phyloP scores from a whole-genome alignment of 495 filamentous ascomycete species.

The Gamarada debralockiae region DNA sequence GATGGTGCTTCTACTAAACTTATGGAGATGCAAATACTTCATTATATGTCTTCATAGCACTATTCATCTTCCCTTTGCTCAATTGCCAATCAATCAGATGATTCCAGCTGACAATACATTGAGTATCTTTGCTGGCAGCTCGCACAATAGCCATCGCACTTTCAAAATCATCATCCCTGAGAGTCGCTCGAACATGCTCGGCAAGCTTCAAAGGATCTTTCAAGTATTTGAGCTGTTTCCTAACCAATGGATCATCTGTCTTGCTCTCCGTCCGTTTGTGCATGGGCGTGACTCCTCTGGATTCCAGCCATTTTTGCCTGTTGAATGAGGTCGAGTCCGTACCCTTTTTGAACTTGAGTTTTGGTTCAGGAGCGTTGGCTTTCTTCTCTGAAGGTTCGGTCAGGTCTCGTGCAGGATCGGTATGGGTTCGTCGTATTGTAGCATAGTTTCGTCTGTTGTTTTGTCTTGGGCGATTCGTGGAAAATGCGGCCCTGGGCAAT shows the following conservation, averaged over 20 bases:
- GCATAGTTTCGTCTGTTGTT: not conserved
- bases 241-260: not conserved
- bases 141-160: slow-evolving; percentile 66
- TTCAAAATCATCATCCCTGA: slow-evolving; percentile 50
- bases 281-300: slow-evolving; percentile 14
- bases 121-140: slow-evolving; percentile 53
- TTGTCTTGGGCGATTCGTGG: not conserved
- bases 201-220: slow-evolving; percentile 27
- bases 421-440: not conserved
- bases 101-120: slow-evolving; percentile 80
- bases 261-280: not conserved
- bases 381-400: not conserved
- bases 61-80: slow-evolving; percentile 49
- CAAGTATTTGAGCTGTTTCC: slow-evolving; percentile 16
- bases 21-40: slow-evolving; percentile 43
- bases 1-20: not conserved
- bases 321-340: not conserved
- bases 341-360: not conserved
- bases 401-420: not conserved
- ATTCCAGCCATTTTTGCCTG: slow-evolving; percentile 16
- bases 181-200: slow-evolving; percentile 16
- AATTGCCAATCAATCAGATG: slow-evolving; percentile 71
- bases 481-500: not conserved
- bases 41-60: slow-evolving; percentile 76
- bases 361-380: not conserved